Percentiles rank a stretch among this genome's conserved stretches.
These are phyloP conservation scores for Cinnamomum micranthum DNA, from an alignment of 164 flowering plant species.

Conservation along the genomic window DNA sequence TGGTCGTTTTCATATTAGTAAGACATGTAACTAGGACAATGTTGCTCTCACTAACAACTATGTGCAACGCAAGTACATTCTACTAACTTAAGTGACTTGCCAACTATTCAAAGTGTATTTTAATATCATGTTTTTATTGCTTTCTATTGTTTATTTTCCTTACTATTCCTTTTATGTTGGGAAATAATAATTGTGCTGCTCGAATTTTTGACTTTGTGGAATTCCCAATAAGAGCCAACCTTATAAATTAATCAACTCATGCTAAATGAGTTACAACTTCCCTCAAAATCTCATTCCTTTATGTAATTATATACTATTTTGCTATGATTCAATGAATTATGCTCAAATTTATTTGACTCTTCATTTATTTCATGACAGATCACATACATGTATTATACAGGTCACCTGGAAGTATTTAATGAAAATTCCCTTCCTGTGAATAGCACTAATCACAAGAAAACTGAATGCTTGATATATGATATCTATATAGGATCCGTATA, in stretches of 20 bases:
- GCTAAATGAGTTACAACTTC: background rate
- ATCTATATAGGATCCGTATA: background rate
- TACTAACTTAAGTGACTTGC: conserved; percentile 69
- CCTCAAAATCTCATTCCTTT: background rate
- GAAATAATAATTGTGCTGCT: conserved; percentile 39
- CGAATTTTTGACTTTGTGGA: conserved; percentile 97
- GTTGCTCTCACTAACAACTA: too few species aligned
- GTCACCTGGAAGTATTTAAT: conserved; percentile 95
- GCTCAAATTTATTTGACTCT: background rate
- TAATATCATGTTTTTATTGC: conserved; percentile 43
- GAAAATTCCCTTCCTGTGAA: conserved; percentile 91
- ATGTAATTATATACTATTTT: background rate
- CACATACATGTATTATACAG: conserved; percentile 99
- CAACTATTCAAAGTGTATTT: conserved; percentile 94
- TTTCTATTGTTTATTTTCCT: background rate
- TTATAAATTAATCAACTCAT: conserved; percentile 7
- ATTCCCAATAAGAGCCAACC: conserved; percentile 90
- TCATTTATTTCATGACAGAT: conserved; percentile 40
- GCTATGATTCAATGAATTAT: background rate
- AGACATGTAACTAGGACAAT: too few species aligned
- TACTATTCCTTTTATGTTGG: too few species aligned
- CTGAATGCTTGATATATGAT: background rate
- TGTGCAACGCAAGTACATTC: too few species aligned
- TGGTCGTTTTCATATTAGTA: too few species aligned
- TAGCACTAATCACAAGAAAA: conserved; percentile 5